These are phyloP conservation scores for Ophiostoma pallidulum DNA, from an alignment of 2,329 filamentous ascomycete genomes.

Conservation along the genomic window DNA sequence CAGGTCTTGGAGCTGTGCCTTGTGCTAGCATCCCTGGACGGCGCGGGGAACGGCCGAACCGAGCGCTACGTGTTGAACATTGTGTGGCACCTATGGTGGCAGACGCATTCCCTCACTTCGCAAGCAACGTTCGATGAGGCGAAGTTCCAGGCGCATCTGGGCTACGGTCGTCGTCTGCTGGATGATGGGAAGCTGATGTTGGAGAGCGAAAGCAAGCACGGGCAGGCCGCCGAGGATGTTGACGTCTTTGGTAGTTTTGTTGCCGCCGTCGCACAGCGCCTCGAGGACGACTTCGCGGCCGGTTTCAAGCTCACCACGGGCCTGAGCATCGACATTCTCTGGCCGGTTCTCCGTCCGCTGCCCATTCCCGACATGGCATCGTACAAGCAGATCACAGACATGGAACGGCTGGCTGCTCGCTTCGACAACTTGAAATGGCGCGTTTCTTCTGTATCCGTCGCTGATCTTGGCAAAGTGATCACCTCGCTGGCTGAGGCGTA, in stretches of 20 bases:
- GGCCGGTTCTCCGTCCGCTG: slow-evolving; percentile 60
- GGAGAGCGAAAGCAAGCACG: neutral
- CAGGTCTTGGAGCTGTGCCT: slow-evolving; percentile 22
- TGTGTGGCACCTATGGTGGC: slow-evolving; percentile 45
- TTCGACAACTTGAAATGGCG: slow-evolving; percentile 56
- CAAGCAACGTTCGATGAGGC: slow-evolving; percentile 48
- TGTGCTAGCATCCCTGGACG: neutral
- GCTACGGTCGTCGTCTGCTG: slow-evolving; percentile 38
- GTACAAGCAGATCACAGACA: slow-evolving; percentile 37
- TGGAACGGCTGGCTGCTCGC: slow-evolving; percentile 47
- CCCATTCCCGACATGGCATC: slow-evolving; percentile 39
- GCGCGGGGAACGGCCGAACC: neutral
- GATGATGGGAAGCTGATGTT: slow-evolving; percentile 16
- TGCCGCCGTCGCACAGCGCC: slow-evolving; percentile 28
- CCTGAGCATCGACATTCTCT: slow-evolving; percentile 69
- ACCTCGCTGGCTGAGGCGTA: slow-evolving; percentile 48
- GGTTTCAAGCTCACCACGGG: slow-evolving; percentile 67
- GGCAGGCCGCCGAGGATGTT: neutral
- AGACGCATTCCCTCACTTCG: slow-evolving; percentile 40
- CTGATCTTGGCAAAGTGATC: slow-evolving; percentile 44
- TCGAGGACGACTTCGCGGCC: slow-evolving; percentile 52
- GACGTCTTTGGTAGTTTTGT: slow-evolving; percentile 27
- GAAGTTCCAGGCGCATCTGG: slow-evolving; percentile 53
- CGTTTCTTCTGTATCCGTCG: slow-evolving; percentile 36
- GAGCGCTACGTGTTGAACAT: slow-evolving; percentile 25